Evolutionary conservation across 2,329 filamentous ascomycete species (phyloP), one percentile per base, ranked within the genome.

Genomic region (Fusarium sp.): DNA sequence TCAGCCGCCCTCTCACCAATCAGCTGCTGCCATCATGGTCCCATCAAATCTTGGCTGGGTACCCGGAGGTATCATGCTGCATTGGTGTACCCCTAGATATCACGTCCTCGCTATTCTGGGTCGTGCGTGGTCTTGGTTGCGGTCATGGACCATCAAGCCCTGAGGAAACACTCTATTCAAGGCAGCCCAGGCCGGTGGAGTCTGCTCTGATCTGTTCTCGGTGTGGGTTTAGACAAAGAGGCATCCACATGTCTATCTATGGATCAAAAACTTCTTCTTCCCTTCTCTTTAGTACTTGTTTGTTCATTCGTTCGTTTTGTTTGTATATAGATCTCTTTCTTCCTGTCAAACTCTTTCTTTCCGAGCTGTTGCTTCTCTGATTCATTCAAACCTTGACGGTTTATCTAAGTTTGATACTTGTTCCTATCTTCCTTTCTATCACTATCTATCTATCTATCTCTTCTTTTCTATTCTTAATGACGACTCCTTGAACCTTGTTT

Each of bases 151-250:
- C 50, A 42, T 22, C 18, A 63, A 63, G 46, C 20, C 43, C 18
- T 49, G 54, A 64, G 57, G 60, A 56, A 68, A 67, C 64, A 73
- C 59, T 57, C 50, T 71, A 75, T 70, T 70, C 72, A 66, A 68
- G 66, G 63, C 58, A 61, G 38, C 18, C 50, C 56, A 57, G 43
- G 58, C 46, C 56, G 59, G 46, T 58, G 53, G 49, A 74, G 59
- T 60, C 58, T 66, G 42, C 20, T 44, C 34, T 44, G 34, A 25
- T 24, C 42, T 43, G 50, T 53, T 53, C 50, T 53, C 24, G 63
- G 63, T 60, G 68, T 69, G 63, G 54, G 51, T 63, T 70, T 66
- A 65, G 60, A 58, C 69, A 74, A 73, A 66, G 69, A 59, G 60
- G 56, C 63, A 66, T 66, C 68, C 66, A 64, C 67, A 30, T 57